Percentiles rank a stretch among this genome's conserved stretches.
Evolutionary conservation across 352 stramenopile genomes (phyloP).

Genomic region (Thalassiosira sp.): DNA sequence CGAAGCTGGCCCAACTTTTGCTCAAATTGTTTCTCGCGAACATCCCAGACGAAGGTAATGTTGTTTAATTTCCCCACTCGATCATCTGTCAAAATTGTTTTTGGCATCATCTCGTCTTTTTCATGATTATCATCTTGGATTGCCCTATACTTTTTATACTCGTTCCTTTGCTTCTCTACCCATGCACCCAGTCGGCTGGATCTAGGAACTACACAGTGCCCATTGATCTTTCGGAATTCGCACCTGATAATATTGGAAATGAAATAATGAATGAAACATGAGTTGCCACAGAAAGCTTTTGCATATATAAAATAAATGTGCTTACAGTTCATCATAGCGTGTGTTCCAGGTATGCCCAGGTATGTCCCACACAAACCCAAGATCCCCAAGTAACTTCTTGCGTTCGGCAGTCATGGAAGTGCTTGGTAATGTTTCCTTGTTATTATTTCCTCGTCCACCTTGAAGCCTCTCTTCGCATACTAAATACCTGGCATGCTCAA

Average conservation of each 20-base stretch:
- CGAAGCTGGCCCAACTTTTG: slow-evolving; percentile 37
- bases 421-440: slow-evolving; percentile 2
- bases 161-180: slow-evolving; percentile 48
- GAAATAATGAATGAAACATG: not conserved
- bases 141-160: slow-evolving; percentile 46
- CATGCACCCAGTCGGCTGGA: slow-evolving; percentile 30
- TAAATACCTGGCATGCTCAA: slow-evolving; percentile 38
- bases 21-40: slow-evolving; percentile 48
- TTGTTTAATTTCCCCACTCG: slow-evolving; percentile 36
- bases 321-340: slow-evolving; percentile 36
- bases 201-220: slow-evolving; percentile 44
- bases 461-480: not conserved
- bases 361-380: slow-evolving; percentile 47
- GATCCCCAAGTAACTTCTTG: slow-evolving; percentile 24
- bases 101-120: slow-evolving; percentile 9
- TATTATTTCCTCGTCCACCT: not conserved
- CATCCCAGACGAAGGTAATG: slow-evolving; percentile 45
- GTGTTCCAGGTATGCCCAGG: slow-evolving; percentile 40
- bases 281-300: not conserved
- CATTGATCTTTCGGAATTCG: slow-evolving; percentile 26
- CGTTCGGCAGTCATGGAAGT: slow-evolving; percentile 37
- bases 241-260: slow-evolving; percentile 4
- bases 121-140: not conserved
- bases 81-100: slow-evolving; percentile 38
- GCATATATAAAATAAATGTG: not conserved